Evolutionary conservation across 2,329 filamentous ascomycete species (phyloP).

Genomic region (Fonsecaea multimorphosa): DNA sequence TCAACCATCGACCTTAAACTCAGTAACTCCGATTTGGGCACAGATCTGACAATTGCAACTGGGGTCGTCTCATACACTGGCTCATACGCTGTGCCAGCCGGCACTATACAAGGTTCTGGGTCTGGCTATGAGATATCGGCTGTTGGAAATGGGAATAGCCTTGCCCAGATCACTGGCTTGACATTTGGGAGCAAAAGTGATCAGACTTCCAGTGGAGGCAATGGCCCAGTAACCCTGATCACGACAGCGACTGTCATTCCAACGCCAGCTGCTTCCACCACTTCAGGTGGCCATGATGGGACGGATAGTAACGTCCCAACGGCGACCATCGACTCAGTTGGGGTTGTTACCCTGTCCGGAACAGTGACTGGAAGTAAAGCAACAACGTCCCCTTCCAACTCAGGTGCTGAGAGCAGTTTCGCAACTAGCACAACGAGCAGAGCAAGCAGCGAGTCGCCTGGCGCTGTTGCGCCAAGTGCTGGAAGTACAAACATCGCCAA

Average conservation of each 20-base stretch:
- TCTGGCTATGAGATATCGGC: slow-evolving; percentile 21
- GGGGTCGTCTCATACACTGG: slow-evolving; percentile 23
- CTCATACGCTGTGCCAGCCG: slow-evolving; percentile 23
- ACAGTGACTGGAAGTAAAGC: slow-evolving; percentile 8
- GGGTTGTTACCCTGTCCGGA: slow-evolving; percentile 11
- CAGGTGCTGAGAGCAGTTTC: slow-evolving; percentile 11
- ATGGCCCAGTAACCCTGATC: slow-evolving; percentile 20
- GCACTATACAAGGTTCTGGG: slow-evolving; percentile 19
- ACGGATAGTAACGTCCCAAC: slow-evolving; percentile 14
- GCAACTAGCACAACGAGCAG: slow-evolving; percentile 15
- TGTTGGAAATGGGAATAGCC: slow-evolving; percentile 4
- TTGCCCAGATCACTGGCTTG: slow-evolving; percentile 21
- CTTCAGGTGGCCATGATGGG: background rate
- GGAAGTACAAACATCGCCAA: slow-evolving; percentile 27
- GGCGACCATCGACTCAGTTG: slow-evolving; percentile 12
- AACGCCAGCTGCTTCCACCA: background rate
- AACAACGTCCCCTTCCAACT: background rate
- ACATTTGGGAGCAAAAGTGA: slow-evolving; percentile 5
- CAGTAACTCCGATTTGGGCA: slow-evolving; percentile 46
- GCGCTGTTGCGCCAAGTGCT: slow-evolving; percentile 9
- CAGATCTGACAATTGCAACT: slow-evolving; percentile 23
- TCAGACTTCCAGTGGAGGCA: slow-evolving; percentile 11
- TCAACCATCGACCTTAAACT: slow-evolving; percentile 49
- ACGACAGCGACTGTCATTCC: slow-evolving; percentile 8
- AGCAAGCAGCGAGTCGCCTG: slow-evolving; percentile 5